These are phyloP conservation scores for Vanrija pseudolonga DNA, from an alignment of 1,284 basidiomycete genomes.

Conservation along the genomic window DNA sequence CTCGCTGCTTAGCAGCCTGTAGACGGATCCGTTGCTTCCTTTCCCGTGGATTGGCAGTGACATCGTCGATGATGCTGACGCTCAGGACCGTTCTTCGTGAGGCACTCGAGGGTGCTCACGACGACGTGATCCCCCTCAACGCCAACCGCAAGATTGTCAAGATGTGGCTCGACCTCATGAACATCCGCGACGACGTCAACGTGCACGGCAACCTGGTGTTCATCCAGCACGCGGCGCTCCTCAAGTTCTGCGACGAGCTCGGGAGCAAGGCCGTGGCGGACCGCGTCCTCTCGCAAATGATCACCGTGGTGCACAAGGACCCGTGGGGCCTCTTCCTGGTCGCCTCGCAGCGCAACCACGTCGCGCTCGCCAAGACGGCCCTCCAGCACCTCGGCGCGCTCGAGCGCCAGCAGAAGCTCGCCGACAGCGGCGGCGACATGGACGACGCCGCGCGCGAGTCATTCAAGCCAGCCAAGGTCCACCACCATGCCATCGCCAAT, in stretches of 20 bases:
- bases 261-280: slow-evolving; percentile 7
- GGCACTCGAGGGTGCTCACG: neutral
- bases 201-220: slow-evolving; percentile 6
- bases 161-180: slow-evolving; percentile 18
- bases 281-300: slow-evolving; percentile 6
- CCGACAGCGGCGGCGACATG: neutral
- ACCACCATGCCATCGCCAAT: neutral
- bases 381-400: neutral
- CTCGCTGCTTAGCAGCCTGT: no score
- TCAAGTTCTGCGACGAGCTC: slow-evolving; percentile 16
- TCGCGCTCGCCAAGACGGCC: slow-evolving; percentile 8
- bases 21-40: no score
- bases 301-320: slow-evolving; percentile 8
- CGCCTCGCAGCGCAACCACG: neutral
- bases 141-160: slow-evolving; percentile 14
- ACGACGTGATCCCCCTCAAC: slow-evolving; percentile 4
- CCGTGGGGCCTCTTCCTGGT: slow-evolving; percentile 9
- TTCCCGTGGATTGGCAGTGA: no score
- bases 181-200: neutral
- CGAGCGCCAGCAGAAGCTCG: neutral
- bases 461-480: no score
- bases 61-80: no score
- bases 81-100: no score
- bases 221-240: slow-evolving; percentile 8
- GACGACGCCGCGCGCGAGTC: neutral